Evolutionary conservation across 352 stramenopile genomes (phyloP), one percentile per base, ranked within the genome.

Genomic region (Phytophthora hibernalis): DNA sequence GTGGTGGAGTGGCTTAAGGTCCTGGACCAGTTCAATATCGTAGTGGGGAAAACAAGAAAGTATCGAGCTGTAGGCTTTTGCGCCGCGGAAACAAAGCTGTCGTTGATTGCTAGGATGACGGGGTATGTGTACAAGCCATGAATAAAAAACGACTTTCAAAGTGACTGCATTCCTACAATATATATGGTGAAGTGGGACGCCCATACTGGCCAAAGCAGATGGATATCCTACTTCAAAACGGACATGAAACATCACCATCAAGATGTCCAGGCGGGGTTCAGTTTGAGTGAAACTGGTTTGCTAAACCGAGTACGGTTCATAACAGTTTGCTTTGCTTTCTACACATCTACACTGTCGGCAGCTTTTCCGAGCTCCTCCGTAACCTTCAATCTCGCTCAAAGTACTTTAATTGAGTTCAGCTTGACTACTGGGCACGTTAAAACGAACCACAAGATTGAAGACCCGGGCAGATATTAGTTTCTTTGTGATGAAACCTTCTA

Each of bases 171-270:
- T 54, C 54, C 54, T 48, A 31, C 21, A 24, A 49, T 55, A 5
- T 63, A 63, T 33, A 49, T 31, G 2, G 20, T 45, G 3, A 55
- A 50, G 33, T 54, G 18, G 55, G 44, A 63, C 30, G 28, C 44
- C 18, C 16, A n/a, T 7, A 44, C n/a, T 1, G 44, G 54, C 20
- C 42, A 61, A 52, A 61, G 54, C 18, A 9, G 26, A 5, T 63
- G 43, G 55, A 43, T 21, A 2, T 63, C 33, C 0, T 55, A 54
- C 10, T 63, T 63, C 43, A 54, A 42, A 13, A 28, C 40, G 7
- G 54, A 42, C 55, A 63, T 55, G 43, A 54, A 48, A n/a, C n/a
- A n/a, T n/a, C n/a, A n/a, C n/a, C 5, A 49, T 28, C 11, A 63
- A 63, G 18, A 9, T 44, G 31, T 26, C 28, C 55, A 55, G 18